Percentiles rank a stretch among this genome's conserved stretches.
These are phyloP conservation scores for Aaosphaeria pasadenensis DNA, from an alignment of 2,329 filamentous ascomycete species.

Conservation along the genomic window DNA sequence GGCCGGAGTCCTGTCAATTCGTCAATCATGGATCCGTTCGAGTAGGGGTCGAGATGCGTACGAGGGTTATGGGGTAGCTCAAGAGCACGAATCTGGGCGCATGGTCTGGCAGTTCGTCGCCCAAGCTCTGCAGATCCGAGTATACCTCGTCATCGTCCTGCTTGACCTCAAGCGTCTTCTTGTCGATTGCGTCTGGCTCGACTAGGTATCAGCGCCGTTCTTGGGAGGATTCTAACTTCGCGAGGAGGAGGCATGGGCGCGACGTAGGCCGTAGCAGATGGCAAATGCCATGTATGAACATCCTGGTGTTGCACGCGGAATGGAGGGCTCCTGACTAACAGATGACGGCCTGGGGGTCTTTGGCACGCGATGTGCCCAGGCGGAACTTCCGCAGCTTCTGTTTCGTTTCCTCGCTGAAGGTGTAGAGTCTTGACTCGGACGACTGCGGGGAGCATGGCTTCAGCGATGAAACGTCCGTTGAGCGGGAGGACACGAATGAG, in stretches of 20 bases:
- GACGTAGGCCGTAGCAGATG: constrained; percentile 2
- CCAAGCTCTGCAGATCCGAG: constrained; percentile 74
- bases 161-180: constrained; percentile 83
- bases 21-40: not conserved
- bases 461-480: not conserved
- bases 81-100: constrained; percentile 85
- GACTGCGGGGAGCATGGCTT: constrained; percentile 34
- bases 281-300: not conserved
- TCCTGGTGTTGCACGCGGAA: too few species aligned
- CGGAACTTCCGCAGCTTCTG: constrained; percentile 93
- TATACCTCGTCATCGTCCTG: constrained; percentile 81
- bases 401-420: constrained; percentile 87
- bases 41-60: constrained; percentile 41
- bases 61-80: constrained; percentile 85
- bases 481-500: too few species aligned
- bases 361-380: constrained; percentile 81
- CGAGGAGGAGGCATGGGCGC: not conserved
- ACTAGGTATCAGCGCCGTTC: constrained; percentile 24
- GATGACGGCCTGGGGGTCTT: constrained; percentile 84
- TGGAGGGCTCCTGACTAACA: constrained; percentile 58
- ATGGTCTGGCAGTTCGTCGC: constrained; percentile 88
- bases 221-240: not conserved
- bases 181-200: constrained; percentile 78
- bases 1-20: constrained; percentile 66
- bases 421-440: constrained; percentile 87